Evolutionary conservation across 768 basidiomycete genomes (phyloP).

Genomic region (Suillus occidentalis): DNA sequence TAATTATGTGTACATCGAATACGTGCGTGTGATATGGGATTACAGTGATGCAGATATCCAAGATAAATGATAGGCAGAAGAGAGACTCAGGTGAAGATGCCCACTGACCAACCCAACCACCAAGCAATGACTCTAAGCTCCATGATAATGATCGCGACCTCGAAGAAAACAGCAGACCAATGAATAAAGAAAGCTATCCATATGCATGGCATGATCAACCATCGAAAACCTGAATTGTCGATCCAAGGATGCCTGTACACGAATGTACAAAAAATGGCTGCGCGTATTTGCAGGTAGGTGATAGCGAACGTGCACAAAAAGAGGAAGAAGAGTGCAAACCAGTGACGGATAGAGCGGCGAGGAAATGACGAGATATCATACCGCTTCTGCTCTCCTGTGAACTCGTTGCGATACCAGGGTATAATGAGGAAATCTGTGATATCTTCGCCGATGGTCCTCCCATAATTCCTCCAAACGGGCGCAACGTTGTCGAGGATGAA

Average conservation of each 20-base stretch:
- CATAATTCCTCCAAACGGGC: conserved; percentile 80
- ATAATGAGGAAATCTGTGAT: conserved; percentile 80
- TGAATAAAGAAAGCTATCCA: conserved; percentile 63
- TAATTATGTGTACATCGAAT: conserved; percentile 4
- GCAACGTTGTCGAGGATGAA: conserved; percentile 74
- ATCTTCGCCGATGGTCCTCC: conserved; percentile 79
- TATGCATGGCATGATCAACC: conserved; percentile 62
- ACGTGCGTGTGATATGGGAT: conserved; percentile 7
- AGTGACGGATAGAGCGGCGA: conserved; percentile 63
- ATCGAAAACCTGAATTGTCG: conserved; percentile 59
- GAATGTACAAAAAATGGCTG: conserved; percentile 53
- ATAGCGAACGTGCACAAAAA: conserved; percentile 47
- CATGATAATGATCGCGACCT: conserved; percentile 54
- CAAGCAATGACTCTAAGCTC: conserved; percentile 61
- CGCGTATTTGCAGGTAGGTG: conserved; percentile 55
- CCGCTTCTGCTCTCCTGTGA: conserved; percentile 72
- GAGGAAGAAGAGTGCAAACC: conserved; percentile 60
- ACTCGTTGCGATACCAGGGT: conserved; percentile 81
- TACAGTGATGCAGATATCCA: conserved; percentile 13
- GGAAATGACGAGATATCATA: conserved; percentile 62
- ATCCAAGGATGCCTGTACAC: conserved; percentile 60
- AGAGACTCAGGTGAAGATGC: conserved; percentile 40
- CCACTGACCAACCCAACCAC: conserved; percentile 76
- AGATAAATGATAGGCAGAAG: conserved; percentile 9
- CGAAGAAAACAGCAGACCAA: conserved; percentile 65